phyloP scores from a whole-genome alignment of 306 rosid genomes.

The Vigna trinervia region DNA sequence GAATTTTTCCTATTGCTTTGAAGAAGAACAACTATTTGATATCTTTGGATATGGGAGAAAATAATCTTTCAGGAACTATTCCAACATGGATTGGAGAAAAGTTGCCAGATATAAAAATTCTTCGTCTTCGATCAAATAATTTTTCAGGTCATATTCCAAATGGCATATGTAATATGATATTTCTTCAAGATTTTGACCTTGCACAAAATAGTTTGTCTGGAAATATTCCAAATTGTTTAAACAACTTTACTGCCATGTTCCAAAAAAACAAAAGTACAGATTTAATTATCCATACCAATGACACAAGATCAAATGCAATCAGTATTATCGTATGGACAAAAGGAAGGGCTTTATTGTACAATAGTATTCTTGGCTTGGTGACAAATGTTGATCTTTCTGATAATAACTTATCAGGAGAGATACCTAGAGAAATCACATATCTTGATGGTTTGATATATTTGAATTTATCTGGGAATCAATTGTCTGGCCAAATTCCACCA shows the following conservation, averaged over 20 bases:
- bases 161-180: background rate
- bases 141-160: background rate
- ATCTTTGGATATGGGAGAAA: constrained; percentile 16
- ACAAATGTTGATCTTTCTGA: background rate
- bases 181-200: constrained; percentile 36
- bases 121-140: background rate
- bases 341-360: background rate
- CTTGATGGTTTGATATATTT: constrained; percentile 6
- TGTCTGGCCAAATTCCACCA: constrained; percentile 40
- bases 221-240: constrained; percentile 40
- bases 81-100: constrained; percentile 24
- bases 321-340: background rate
- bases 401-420: constrained; percentile 3
- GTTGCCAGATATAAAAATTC: background rate
- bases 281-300: background rate
- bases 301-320: accelerated
- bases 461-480: constrained; percentile 43
- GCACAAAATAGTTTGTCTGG: constrained; percentile 42
- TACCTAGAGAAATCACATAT: constrained; percentile 11
- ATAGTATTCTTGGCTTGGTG: background rate
- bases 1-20: background rate
- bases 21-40: background rate
- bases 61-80: background rate
- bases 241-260: constrained; percentile 37
- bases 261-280: background rate